Base-by-base conservation (phyloP, 2,329 filamentous ascomycete species). In the Magnaporthiopsis poae region DNA sequence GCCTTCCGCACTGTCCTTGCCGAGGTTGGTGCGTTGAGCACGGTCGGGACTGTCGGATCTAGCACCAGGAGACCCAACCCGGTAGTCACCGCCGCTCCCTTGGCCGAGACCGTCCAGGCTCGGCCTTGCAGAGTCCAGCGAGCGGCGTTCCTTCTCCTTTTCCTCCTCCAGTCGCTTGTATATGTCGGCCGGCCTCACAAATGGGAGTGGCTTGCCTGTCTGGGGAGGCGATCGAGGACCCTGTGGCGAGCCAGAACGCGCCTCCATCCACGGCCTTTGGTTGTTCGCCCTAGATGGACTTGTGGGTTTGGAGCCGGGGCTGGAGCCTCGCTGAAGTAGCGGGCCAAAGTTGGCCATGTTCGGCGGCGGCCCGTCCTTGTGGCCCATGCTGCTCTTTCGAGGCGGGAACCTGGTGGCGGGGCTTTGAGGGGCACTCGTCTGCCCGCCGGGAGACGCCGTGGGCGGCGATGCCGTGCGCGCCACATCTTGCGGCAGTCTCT, bases 111-210 rank as follows among this genome's bases (percentile, higher is more conserved):
- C 81, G 69, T 88, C 86, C 67, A 85, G 73, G 69, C 82, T 87
- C 5, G 85, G 83, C 65, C 84, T 79, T 27, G 81, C 77, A 12
- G 84, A 84, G 1, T 89, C 87, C 67, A 84, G 75, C 1, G 85
- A 86, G 66, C 81, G 80, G 56, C 82, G 78, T 70, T 85, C 82
- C 70, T 78, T 82, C 68, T 84, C 80, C 65, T 81, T 82, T 69
- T 90, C 89, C 70, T 91, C 88, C 65, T 85, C 85, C 74, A 89
- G 81, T 7, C 89, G 86, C 72, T 85, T 88, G 74, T 94, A 93
- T 60, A 93, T 88, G 70, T 96, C 91, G 15, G 89, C 85, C 1
- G 91, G 90, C 56, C 90, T 83, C 66, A 92, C 82, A 70, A 94
- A 88, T 0, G 87, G 83, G 27, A 85, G 76, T 0, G 85, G 74